Base-by-base conservation (phyloP, 1,284 basidiomycete genomes). In the Leccinum griseonigrum region DNA sequence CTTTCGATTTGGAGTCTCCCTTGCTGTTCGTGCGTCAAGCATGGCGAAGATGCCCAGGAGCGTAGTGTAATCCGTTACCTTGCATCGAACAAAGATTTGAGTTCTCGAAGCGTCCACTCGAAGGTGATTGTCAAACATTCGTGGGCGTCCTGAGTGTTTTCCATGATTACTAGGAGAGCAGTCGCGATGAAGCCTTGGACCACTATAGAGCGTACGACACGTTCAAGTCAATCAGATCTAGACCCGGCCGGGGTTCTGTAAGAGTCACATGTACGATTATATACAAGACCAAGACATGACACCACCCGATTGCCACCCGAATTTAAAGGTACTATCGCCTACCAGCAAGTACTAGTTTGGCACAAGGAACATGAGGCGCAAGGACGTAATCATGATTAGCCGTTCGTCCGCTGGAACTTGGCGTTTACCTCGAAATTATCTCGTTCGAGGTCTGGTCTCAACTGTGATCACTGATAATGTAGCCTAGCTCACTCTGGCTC, bases 101-200 rank as follows among this genome's bases (percentile, higher is more conserved):
- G 77, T 2, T 85, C 87, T 31, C 81, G 80, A 36, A 93, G 76
- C 1, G 83, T 85, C 91, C 91, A 94, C 74, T 93, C 91, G 60
- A 93, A 87, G 10, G 83, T 83, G 60, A 88, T 81, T 0, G 86
- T 80, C 1, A 81, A 82, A 57, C 81, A 85, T 76, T 93, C 91
- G 38, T 69, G 60, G 0, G 56, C 66, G 14, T 75, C 74, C 26
- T 65, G 56, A 0, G 52, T 16, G 48, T 66, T 70, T 14, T 73
- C 71, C 73, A 75, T 76, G 55, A 7, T 11, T 11, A 8, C 16
- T n/a, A 31, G 43, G 7, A 22, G 16, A 14, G 32, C 18, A n/a
- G 18, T 46, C 11, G n/a, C 28, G 14, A 38, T 28, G 16, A 22
- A 7, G 13, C 22, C 22, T 22, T 22, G 18, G 13, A 22, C 16